Evolutionary conservation across 805 yeast species (phyloP), one percentile per base, ranked within the genome.

Genomic region (Candida sanyiensis): DNA sequence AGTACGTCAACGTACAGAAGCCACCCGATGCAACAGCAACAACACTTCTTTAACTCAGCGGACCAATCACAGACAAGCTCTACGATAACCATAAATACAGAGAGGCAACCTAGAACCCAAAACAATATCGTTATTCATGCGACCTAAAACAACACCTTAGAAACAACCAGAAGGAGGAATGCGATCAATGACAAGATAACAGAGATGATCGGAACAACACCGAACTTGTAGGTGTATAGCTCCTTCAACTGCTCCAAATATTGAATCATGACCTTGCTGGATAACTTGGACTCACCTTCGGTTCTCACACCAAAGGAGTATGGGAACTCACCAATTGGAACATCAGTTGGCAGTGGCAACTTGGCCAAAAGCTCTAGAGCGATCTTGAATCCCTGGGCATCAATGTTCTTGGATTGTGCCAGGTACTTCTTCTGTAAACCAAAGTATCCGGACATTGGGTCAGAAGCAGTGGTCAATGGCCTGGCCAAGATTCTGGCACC

Each of bases 381-480:
- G 39, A 70, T 69, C 49, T 70, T 70, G 61, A 70, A 70, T 29
- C 76, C 75, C 39, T 64, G 62, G 21, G 67, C 62, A 48, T 69
- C 58, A 21, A 59, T 56, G 33, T 57, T 56, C 21, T 56, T 44
- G n/a, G 69, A 65, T 37, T 51, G 43, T 7, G 50, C 34, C 36
- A 70, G 52, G 40, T 69, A 69, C 44, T 64, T 59, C 52, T 67
- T 69, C 47, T 69, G 75, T 37, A 70, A 52, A 31, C 76, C 76
- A 44, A 70, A 70, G 53, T 68, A 70, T 12, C 76, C 76, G 50
- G 69, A 62, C 76, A 70, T 70, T 45, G 76, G 76, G 49, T 70
- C 76, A 36, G 71, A 65, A 12, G 73, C 75, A n/a, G 64, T 52
- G 16, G 76, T 70, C 44, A 70, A 58, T 18, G 76, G 76, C 47